Base-by-base conservation (phyloP, 768 basidiomycete species). In the Psilocybe tampanensis region DNA sequence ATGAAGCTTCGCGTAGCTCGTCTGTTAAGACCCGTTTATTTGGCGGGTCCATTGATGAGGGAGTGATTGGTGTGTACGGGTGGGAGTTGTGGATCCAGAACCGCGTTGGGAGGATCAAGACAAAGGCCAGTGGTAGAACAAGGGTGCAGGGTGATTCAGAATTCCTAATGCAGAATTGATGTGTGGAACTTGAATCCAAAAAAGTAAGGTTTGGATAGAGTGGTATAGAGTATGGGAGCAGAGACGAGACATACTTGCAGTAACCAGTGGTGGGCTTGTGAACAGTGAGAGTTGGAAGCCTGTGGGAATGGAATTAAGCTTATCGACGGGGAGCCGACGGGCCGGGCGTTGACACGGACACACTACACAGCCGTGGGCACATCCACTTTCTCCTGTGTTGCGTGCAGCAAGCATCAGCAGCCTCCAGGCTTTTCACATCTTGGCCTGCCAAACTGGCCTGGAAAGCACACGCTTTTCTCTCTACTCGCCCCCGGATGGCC, bases 1-100 rank as follows among this genome's bases (percentile, higher is more conserved):
- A 42, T 19, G 23, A 26, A 41, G 39, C 47, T 44, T 61, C 52
- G 43, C 58, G 63, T 42, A 50, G 19, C 50, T 61, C 52, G 24
- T 72, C 70, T 34, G 70, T 72, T 17, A 70, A 59, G 2, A 65
- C 41, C 36, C 74, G 73, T 53, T 75, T 74, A 54, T 54, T 60
- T 29, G 63, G 55, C 64, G 42, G 29, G 43, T 45, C 22, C 44
- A 48, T 29, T 48, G 29, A 29, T 9, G 29, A 9, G 15, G 39
- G 23, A 36, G 18, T 17, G 45, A 21, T 18, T 42, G 47, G 23
- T 36, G 26, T n/a, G 39, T 12, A 34, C n/a, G 5, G 12, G 21
- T 12, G 44, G 44, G 8, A 3, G 44, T 45, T 45, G 44, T 45
- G 44, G 44, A 17, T 26, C 22, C 21, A 44, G 44, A 24, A 21